These are phyloP conservation scores for Ganoderma boninense DNA, from an alignment of 1,284 basidiomycete species.

Conservation along the genomic window DNA sequence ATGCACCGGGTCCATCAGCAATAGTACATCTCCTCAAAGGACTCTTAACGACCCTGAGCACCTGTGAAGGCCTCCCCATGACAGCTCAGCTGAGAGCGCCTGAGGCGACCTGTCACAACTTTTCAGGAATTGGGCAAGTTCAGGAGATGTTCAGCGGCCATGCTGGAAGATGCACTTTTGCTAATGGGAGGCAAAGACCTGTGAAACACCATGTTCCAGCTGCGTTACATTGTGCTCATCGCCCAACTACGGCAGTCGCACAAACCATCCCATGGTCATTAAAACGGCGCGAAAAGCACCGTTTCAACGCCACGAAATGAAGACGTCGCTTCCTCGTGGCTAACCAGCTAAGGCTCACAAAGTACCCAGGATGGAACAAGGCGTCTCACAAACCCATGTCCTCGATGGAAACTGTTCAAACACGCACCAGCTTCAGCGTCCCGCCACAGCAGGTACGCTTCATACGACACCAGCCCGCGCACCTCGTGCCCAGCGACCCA, in stretches of 20 bases:
- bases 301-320: neutral
- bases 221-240: neutral
- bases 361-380: neutral
- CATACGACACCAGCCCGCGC: conserved; percentile 81
- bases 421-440: conserved; percentile 78
- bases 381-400: neutral
- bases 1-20: neutral
- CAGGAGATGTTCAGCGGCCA: no score
- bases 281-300: neutral
- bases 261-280: neutral
- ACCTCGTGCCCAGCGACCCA: conserved; percentile 71
- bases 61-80: no score
- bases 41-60: no score
- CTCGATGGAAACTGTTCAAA: neutral
- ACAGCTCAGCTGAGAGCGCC: no score
- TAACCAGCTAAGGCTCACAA: neutral
- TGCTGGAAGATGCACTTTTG: no score
- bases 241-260: neutral
- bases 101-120: no score
- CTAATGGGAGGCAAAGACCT: neutral
- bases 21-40: no score
- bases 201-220: neutral
- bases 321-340: neutral
- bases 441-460: conserved; percentile 80
- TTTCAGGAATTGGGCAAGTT: no score